A percentile compares a stretch with the other conserved stretches of the same genome.
Conservation (phyloP, 1,139 yeast genomes). For the Casaregolazyma lundiana region DNA sequence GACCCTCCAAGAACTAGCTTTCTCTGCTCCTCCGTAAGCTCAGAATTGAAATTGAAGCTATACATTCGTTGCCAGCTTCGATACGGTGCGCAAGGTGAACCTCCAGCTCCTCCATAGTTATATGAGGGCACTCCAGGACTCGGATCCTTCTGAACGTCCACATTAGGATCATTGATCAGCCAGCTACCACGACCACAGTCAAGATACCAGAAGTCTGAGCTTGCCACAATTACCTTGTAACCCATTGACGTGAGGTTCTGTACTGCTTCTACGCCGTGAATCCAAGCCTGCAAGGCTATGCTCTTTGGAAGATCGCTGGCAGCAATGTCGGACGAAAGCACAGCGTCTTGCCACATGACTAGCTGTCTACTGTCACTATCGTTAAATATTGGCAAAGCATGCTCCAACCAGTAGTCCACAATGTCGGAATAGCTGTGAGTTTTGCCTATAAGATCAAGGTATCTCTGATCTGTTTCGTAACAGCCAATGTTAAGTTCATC, state of each 20-base stretch:
- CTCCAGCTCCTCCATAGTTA: constrained; percentile 28
- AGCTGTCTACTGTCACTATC: constrained; percentile 26
- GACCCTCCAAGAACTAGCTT: constrained; percentile 43
- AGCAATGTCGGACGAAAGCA: constrained; percentile 22
- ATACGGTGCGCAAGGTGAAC: constrained; percentile 45
- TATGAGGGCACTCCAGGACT: constrained; percentile 30
- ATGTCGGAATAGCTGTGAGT: constrained; percentile 33
- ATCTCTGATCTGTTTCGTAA: constrained; percentile 34
- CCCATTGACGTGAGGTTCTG: constrained; percentile 28
- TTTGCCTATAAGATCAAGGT: constrained; percentile 34
- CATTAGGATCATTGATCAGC: constrained; percentile 37
- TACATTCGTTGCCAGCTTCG: constrained; percentile 48
- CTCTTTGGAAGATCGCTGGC: constrained; percentile 22
- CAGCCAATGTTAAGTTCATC: constrained; percentile 41
- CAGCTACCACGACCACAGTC: constrained; percentile 44
- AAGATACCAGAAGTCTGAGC: constrained; percentile 36
- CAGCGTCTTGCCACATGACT: constrained; percentile 46
- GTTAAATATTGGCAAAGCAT: constrained; percentile 36
- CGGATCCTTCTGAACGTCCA: constrained; percentile 22
- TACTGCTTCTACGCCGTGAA: constrained; percentile 21
- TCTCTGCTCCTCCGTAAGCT: constrained; percentile 36
- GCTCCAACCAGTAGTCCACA: constrained; percentile 39
- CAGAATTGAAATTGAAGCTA: constrained; percentile 37
- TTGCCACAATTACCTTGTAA: constrained; percentile 40
- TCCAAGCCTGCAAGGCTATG: constrained; percentile 43